Evolutionary conservation across 2,329 filamentous ascomycete species (phyloP), one percentile per base, ranked within the genome.

Genomic region (Neophaeococcomyces mojaviensis): DNA sequence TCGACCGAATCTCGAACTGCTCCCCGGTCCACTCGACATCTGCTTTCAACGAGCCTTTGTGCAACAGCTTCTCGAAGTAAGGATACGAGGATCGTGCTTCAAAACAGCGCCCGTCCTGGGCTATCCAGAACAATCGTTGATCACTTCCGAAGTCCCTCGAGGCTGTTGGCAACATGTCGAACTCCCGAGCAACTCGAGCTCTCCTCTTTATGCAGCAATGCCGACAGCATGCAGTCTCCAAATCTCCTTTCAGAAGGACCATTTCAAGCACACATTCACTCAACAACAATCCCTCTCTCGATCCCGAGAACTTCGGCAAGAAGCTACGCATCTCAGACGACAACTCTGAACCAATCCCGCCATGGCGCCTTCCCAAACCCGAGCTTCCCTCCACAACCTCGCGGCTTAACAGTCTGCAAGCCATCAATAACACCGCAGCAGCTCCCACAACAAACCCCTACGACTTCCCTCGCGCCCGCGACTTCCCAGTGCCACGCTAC

Each of bases 301-400:
- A 53, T 22, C 54, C 54, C 10, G 48, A 49, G 15, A 55, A 52
- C 40, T 55, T 55, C 49, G 51, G 43, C 42, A 49, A 45, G 31
- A 35, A 46, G 24, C 24, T 49, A 24, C 31, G 33, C 46, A 40
- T 44, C 39, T 19, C 24, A 4, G 4, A 31, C 7, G 40, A 20
- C 40, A 26, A 19, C 22, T 18, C 41, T 10, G 30, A 34, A 15
- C 32, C 40, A 20, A 34, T 44, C 32, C 41, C 41, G 9, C 32
- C 22, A 44, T 44, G 41, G 41, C 39, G 43, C 4, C 31, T 32
- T 16, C 22, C 48, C 15, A 48, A 31, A 28, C 41, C 34, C 9
- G 37, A 35, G 15, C 10, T 22, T 12, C 22, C 26, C 32, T 36
- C 26, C 20, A 15, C 26, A 7, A 22, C 24, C 18, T 28, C 38